phyloP scores from a whole-genome alignment of 2,329 filamentous ascomycete genomes.

The Colletotrichum tropicicola region DNA sequence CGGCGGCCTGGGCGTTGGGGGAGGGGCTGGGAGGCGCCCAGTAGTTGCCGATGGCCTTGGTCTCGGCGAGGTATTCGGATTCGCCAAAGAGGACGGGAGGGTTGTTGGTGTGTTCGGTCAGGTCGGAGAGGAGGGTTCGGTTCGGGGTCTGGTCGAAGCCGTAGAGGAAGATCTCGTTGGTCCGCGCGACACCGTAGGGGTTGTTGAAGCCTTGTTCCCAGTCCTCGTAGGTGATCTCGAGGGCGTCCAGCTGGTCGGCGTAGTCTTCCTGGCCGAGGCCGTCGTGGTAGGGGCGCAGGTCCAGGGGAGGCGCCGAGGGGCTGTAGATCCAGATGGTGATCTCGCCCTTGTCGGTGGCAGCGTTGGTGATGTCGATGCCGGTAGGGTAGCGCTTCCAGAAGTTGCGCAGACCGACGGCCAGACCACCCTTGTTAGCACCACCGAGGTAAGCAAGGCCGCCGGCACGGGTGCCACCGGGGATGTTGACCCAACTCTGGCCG shows the following conservation, averaged over 20 bases:
- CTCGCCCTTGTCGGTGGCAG: slow-evolving; percentile 56
- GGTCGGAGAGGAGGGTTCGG: slow-evolving; percentile 50
- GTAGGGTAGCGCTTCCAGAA: slow-evolving; percentile 73
- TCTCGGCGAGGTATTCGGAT: slow-evolving; percentile 58
- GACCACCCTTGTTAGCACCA: slow-evolving; percentile 63
- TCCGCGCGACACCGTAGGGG: slow-evolving; percentile 65
- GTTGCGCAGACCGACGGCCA: slow-evolving; percentile 65
- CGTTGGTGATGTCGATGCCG: slow-evolving; percentile 62
- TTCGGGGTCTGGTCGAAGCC: slow-evolving; percentile 62
- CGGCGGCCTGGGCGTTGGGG: slow-evolving; percentile 38
- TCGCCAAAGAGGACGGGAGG: slow-evolving; percentile 61
- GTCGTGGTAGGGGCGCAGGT: slow-evolving; percentile 66
- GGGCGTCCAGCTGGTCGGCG: slow-evolving; percentile 64
- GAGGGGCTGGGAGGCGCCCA: slow-evolving; percentile 52
- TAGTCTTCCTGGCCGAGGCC: slow-evolving; percentile 65
- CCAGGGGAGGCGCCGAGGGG: slow-evolving; percentile 62
- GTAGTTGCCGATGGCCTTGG: slow-evolving; percentile 62
- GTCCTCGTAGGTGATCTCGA: slow-evolving; percentile 72
- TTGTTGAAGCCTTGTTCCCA: slow-evolving; percentile 64
- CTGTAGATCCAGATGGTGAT: slow-evolving; percentile 70
- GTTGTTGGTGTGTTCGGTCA: slow-evolving; percentile 56
- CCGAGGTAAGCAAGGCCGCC: slow-evolving; percentile 68
- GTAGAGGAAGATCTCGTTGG: slow-evolving; percentile 64
- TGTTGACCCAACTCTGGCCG: slow-evolving; percentile 66
- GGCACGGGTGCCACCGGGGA: slow-evolving; percentile 63